Base-by-base conservation (phyloP, 768 basidiomycete species). In the Kockovaella imperatae region DNA sequence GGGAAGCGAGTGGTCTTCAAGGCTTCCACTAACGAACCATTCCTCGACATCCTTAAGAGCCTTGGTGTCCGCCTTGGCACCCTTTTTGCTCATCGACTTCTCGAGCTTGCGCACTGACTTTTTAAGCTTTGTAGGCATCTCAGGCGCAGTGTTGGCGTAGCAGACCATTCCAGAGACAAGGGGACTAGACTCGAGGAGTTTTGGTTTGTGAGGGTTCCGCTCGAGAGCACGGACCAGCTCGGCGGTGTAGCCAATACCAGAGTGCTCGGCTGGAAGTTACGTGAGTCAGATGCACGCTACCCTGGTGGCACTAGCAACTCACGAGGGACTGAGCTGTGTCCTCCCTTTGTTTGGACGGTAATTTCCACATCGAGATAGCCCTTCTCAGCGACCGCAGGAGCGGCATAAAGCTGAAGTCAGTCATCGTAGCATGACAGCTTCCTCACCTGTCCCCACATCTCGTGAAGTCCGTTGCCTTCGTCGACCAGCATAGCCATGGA, bases 131-230 rank as follows among this genome's bases (percentile, higher is more conserved):
- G 24, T 35, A 7, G 62, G 57, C 17, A 88, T 68, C 2, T 73
- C 70, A 14, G 79, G 77, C 3, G 75, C 77, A 67, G 83, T 76
- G 39, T 75, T 75, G 1, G 79, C 84, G 4, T 77, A 59, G 59
- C 87, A 91, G 50, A 82, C 78, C n/a, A 84, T 60, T 5, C 74
- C 76, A 20, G 70, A 64, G 71, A 81, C 86, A 31, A 79, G 65
- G 1, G 84, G 79, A 20, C 80, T 78, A 31, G 75, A 68, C 43
- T 80, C 77, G 11, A 72, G 75, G 41, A 87, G 73, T 38, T 75
- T 25, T 0, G 60, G 53, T 15, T 47, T 35, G 35, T 62, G 49
- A 35, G 62, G 63, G 49, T 60, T 42, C 15, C 53, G 32, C 48
- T 70, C 68, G n/a, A 70, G 54, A 5, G 50, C 60, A n/a, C 54